These are phyloP conservation scores for Fragaria vesca DNA, from an alignment of 306 rosid species.

Conservation along the genomic window DNA sequence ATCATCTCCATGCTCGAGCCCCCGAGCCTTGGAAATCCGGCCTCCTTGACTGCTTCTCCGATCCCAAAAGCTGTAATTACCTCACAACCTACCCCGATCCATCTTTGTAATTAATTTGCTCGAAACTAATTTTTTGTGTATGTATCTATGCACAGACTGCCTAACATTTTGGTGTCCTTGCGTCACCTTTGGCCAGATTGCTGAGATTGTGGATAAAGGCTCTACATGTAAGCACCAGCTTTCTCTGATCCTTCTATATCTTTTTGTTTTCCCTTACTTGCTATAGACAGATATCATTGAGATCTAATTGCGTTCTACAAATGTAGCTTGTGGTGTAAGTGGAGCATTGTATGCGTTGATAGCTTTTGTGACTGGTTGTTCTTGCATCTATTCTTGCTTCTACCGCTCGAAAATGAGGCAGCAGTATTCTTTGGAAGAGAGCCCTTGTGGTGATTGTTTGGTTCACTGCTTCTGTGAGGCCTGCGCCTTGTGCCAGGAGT, in stretches of 20 bases:
- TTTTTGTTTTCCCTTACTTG: neutral
- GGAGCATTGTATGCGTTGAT: slow-evolving; percentile 55
- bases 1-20: neutral
- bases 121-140: neutral
- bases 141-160: slow-evolving; percentile 48
- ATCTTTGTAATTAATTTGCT: neutral
- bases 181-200: slow-evolving; percentile 63
- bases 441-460: slow-evolving; percentile 51
- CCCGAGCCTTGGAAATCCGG: slow-evolving; percentile 57
- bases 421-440: slow-evolving; percentile 34
- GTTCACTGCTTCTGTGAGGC: slow-evolving; percentile 54
- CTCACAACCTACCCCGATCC: neutral
- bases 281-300: no score
- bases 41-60: slow-evolving; percentile 56
- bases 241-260: neutral
- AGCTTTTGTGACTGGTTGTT: slow-evolving; percentile 33
- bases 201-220: slow-evolving; percentile 71
- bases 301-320: neutral
- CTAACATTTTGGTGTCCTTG: slow-evolving; percentile 69
- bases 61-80: slow-evolving; percentile 31
- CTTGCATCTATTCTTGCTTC: slow-evolving; percentile 56
- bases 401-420: slow-evolving; percentile 62
- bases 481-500: slow-evolving; percentile 74
- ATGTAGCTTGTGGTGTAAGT: slow-evolving; percentile 59
- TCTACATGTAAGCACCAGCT: slow-evolving; percentile 47